These are phyloP conservation scores for Mycena venus DNA, from an alignment of 768 basidiomycete genomes.

Conservation along the genomic window DNA sequence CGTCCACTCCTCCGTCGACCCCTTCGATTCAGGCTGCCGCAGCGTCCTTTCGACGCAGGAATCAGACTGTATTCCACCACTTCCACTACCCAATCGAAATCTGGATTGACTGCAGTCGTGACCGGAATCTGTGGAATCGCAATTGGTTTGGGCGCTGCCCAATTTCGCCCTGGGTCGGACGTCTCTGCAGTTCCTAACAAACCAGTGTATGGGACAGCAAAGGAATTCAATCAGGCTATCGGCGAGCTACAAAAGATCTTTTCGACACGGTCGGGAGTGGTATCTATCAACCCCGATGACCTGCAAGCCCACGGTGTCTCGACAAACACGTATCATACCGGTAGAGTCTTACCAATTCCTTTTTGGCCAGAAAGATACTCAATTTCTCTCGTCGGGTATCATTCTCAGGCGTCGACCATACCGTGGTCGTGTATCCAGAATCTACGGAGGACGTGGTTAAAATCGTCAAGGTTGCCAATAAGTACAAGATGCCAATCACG, in stretches of 20 bases:
- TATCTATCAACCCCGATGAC: conserved; percentile 19
- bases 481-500: conserved; percentile 82
- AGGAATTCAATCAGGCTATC: conserved; percentile 20
- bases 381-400: not conserved
- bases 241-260: not conserved
- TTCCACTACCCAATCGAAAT: not conserved
- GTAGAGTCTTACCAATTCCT: not conserved
- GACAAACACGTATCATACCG: conserved; percentile 23
- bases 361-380: too few relatives aligned
- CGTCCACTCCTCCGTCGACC: conserved; percentile 6
- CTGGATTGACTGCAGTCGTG: not conserved
- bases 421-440: conserved; percentile 75
- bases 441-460: conserved; percentile 87
- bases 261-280: not conserved
- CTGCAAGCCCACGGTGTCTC: conserved; percentile 19
- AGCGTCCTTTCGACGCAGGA: not conserved
- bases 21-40: not conserved
- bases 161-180: not conserved
- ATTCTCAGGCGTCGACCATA: conserved; percentile 59
- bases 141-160: conserved; percentile 5
- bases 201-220: conserved; percentile 8
- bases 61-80: not conserved
- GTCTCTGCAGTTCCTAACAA: not conserved
- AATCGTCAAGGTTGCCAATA: conserved; percentile 81
- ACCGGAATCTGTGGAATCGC: conserved; percentile 21